These are phyloP conservation scores for Fusarium piperis DNA, from an alignment of 2,329 filamentous ascomycete species.

Conservation along the genomic window DNA sequence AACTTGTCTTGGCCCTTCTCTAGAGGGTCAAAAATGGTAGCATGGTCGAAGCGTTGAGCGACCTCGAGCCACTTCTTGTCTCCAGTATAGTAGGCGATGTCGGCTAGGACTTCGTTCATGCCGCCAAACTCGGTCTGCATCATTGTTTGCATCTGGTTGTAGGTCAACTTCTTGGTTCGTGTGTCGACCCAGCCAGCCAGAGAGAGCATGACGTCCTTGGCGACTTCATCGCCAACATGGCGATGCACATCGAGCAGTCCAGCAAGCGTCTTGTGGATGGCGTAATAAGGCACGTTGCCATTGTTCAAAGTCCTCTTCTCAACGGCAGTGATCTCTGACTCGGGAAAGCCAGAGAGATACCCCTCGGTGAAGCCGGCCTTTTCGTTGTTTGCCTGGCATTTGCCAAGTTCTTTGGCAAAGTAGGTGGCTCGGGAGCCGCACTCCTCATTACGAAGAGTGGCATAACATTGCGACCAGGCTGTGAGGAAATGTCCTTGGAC, in stretches of 20 bases:
- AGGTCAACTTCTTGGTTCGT: conserved; percentile 54
- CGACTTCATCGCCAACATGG: conserved; percentile 53
- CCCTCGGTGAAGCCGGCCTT: conserved; percentile 55
- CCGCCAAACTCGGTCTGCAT: conserved; percentile 62
- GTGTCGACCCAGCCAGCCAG: conserved; percentile 60
- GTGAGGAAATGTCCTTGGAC: conserved; percentile 61
- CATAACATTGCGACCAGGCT: conserved; percentile 61
- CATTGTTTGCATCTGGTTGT: conserved; percentile 58
- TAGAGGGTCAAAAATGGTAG: conserved; percentile 57
- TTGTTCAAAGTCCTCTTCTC: conserved; percentile 55
- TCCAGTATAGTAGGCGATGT: conserved; percentile 58
- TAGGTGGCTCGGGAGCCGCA: conserved; percentile 57
- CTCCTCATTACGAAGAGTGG: conserved; percentile 51
- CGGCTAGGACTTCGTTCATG: conserved; percentile 62
- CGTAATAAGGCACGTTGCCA: conserved; percentile 64
- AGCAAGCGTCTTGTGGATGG: conserved; percentile 63
- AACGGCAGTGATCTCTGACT: conserved; percentile 58
- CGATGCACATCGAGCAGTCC: conserved; percentile 62
- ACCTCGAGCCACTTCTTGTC: conserved; percentile 57
- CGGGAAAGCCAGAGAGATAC: conserved; percentile 62
- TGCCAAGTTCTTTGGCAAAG: conserved; percentile 58
- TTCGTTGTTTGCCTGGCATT: conserved; percentile 61
- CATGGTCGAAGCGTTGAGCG: conserved; percentile 62
- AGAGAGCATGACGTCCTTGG: conserved; percentile 54
- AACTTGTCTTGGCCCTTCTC: conserved; percentile 56